These are phyloP conservation scores for Rutstroemia sp. DNA, from an alignment of 2,329 filamentous ascomycete species.

Conservation along the genomic window DNA sequence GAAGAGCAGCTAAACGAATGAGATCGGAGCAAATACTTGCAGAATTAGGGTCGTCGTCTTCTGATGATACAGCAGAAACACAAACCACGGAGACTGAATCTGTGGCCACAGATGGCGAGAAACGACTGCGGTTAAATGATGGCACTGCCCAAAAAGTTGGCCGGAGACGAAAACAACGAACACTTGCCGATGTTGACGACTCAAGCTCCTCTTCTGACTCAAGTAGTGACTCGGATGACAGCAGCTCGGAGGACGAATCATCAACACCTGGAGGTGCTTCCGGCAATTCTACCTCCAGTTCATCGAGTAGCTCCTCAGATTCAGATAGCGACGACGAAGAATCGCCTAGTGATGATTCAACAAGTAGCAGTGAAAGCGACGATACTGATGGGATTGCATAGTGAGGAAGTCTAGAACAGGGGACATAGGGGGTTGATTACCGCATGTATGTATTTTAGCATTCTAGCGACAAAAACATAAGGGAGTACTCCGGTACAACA, in stretches of 20 bases:
- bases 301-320: slow-evolving; percentile 16
- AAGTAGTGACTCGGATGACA: slow-evolving; percentile 14
- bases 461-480: neutral
- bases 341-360: slow-evolving; percentile 5
- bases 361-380: slow-evolving; percentile 4
- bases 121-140: slow-evolving; percentile 39
- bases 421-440: neutral
- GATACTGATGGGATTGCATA: neutral
- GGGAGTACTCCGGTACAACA: too few species aligned
- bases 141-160: slow-evolving; percentile 39
- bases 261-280: slow-evolving; percentile 5
- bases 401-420: neutral
- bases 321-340: slow-evolving; percentile 9
- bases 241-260: slow-evolving; percentile 18
- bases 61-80: slow-evolving; percentile 11
- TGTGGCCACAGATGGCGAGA: slow-evolving; percentile 30
- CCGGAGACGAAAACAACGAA: slow-evolving; percentile 39
- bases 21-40: slow-evolving; percentile 51
- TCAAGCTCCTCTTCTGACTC: slow-evolving; percentile 17
- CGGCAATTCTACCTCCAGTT: slow-evolving; percentile 17
- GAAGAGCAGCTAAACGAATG: slow-evolving; percentile 54
- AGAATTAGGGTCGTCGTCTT: slow-evolving; percentile 37
- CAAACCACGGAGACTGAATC: slow-evolving; percentile 8
- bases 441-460: neutral
- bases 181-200: slow-evolving; percentile 19